Conservation (phyloP, 2,329 filamentous ascomycete species). For the Atkinsonella texensis region DNA sequence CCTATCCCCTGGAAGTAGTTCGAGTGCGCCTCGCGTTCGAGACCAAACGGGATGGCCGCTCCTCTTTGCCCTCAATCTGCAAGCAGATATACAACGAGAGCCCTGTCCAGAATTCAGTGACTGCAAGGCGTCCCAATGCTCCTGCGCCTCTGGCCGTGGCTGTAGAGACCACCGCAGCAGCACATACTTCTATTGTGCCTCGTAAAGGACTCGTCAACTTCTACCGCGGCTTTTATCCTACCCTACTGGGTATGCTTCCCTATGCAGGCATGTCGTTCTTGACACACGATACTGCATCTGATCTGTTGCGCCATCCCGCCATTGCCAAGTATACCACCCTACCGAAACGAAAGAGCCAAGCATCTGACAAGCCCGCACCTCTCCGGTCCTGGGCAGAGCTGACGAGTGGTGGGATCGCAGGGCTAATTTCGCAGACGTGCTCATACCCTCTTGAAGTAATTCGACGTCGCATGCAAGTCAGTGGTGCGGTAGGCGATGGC, state of each 20-base stretch:
- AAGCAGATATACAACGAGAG: conserved; percentile 77
- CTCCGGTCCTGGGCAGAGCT: conserved; percentile 82
- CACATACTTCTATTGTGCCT: conserved; percentile 36
- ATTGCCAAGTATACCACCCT: conserved; percentile 66
- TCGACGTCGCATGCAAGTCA: conserved; percentile 87
- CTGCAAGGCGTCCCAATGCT: conserved; percentile 17
- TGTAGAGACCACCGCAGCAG: conserved; percentile 30
- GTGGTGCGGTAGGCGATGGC: conserved; percentile 85
- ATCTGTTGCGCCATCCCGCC: conserved; percentile 59
- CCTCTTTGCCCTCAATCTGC: conserved; percentile 65
- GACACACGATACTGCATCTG: conserved; percentile 82
- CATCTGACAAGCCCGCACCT: conserved; percentile 52
- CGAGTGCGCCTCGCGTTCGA: conserved; percentile 90
- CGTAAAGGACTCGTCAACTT: conserved; percentile 72
- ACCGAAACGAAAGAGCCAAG: conserved; percentile 42
- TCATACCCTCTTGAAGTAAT: conserved; percentile 94
- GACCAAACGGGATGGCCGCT: conserved; percentile 62
- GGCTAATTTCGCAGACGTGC: conserved; percentile 78
- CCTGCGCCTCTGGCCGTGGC: conserved; percentile 21
- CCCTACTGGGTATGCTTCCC: conserved; percentile 86
- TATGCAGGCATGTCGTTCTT: conserved; percentile 95
- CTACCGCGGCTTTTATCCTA: conserved; percentile 86
- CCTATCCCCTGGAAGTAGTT: conserved; percentile 88
- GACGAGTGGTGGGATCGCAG: conserved; percentile 70
- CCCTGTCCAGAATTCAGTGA: conserved; percentile 25